These are phyloP conservation scores for Globisporangium paroecandrum DNA, from an alignment of 352 stramenopile species.

Conservation along the genomic window DNA sequence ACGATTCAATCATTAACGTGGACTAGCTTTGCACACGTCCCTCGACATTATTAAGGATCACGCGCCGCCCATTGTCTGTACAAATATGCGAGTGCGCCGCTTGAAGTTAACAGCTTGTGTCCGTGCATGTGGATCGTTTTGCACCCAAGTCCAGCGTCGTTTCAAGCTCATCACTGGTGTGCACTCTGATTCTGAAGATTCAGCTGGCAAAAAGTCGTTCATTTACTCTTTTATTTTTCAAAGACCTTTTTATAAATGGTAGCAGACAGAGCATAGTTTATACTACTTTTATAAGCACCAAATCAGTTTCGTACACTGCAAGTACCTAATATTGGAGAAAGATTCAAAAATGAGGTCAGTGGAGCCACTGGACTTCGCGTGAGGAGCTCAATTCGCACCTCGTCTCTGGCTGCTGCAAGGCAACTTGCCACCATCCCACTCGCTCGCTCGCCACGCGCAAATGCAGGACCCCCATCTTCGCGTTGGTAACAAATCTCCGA, in stretches of 20 bases:
- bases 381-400: not conserved
- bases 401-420: not conserved
- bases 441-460: not conserved
- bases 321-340: not conserved
- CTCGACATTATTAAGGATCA: not conserved
- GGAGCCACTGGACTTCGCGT: not conserved
- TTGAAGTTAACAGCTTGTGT: not conserved
- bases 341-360: not conserved
- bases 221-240: not conserved
- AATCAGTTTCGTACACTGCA: not conserved
- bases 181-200: not conserved
- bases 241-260: not conserved
- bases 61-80: not conserved
- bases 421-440: not conserved
- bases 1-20: not conserved
- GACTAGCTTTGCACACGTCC: not conserved
- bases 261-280: not conserved
- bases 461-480: not conserved
- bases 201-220: not conserved
- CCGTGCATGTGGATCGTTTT: not conserved
- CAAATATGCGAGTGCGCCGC: not conserved
- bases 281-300: not conserved
- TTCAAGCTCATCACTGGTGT: not conserved
- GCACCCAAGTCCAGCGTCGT: not conserved
- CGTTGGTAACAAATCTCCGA: not conserved